Evolutionary conservation across 2,329 filamentous ascomycete genomes (phyloP).

Genomic region (Blastomyces parvus): DNA sequence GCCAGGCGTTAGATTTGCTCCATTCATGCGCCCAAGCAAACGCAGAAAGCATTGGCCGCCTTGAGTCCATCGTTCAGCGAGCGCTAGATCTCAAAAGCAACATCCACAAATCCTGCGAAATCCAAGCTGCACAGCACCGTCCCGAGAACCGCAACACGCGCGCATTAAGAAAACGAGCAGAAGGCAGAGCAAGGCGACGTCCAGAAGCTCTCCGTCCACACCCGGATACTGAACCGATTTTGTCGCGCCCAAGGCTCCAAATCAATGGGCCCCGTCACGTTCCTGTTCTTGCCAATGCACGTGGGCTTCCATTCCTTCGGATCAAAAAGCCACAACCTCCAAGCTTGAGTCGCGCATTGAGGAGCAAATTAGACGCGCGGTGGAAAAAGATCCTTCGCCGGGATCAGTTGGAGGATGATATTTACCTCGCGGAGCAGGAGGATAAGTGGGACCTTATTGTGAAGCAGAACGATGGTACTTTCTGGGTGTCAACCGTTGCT

Average conservation of each 20-base stretch:
- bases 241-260: conserved; percentile 27
- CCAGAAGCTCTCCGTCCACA: conserved; percentile 25
- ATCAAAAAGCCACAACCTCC: conserved; percentile 38
- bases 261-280: conserved; percentile 32
- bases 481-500: conserved; percentile 22
- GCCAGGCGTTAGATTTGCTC: conserved; percentile 33
- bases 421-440: conserved; percentile 31
- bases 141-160: conserved; percentile 15
- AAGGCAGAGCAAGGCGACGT: conserved; percentile 21
- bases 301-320: conserved; percentile 35
- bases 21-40: conserved; percentile 26
- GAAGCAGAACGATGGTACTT: conserved; percentile 14
- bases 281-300: conserved; percentile 34
- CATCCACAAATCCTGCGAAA: conserved; percentile 17
- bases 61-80: conserved; percentile 23
- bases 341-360: conserved; percentile 31
- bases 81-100: conserved; percentile 18
- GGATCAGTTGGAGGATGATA: conserved; percentile 23
- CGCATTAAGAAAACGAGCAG: conserved; percentile 18
- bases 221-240: conserved; percentile 27
- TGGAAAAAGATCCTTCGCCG: conserved; percentile 28
- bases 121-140: conserved; percentile 14
- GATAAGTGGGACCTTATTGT: conserved; percentile 35
- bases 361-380: conserved; percentile 28
- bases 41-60: conserved; percentile 17